Evolutionary conservation across 2,329 filamentous ascomycete species (phyloP).

Genomic region (Calonectria ilicicola): DNA sequence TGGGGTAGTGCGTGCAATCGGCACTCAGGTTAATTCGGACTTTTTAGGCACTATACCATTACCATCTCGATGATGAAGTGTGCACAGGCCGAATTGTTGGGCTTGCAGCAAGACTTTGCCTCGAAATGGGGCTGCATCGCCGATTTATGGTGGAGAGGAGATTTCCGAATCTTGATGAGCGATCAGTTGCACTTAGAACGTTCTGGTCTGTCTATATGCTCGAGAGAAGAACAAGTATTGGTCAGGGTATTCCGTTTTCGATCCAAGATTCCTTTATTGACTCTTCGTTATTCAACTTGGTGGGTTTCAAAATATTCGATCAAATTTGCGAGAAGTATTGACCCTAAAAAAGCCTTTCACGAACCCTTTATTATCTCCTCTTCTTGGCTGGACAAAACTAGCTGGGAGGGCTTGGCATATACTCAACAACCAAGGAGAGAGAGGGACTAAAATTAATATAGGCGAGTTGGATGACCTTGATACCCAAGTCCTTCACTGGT

Average conservation of each 20-base stretch:
- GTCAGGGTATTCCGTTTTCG: constrained; percentile 8
- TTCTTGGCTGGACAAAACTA: constrained; percentile 17
- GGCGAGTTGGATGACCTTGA: constrained; percentile 4
- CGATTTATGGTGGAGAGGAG: neutral
- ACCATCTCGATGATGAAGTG: constrained; percentile 14
- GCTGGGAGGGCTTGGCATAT: constrained; percentile 9
- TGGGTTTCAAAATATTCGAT: neutral
- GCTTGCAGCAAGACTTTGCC: constrained; percentile 10
- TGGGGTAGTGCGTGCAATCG: neutral
- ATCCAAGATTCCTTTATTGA: constrained; percentile 18
- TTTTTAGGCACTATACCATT: neutral
- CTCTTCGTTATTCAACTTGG: constrained; percentile 2
- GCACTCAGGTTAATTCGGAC: neutral
- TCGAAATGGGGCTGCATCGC: constrained; percentile 15
- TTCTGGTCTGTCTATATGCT: constrained; percentile 24
- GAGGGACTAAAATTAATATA: neutral
- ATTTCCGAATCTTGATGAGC: neutral
- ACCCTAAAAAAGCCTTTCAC: neutral
- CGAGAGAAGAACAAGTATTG: constrained; percentile 15
- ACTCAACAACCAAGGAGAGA: constrained; percentile 6
- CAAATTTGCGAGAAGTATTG: neutral
- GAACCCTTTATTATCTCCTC: neutral
- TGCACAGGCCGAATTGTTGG: constrained; percentile 5
- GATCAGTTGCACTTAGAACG: neutral
- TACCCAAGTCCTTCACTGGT: neutral